Conservation (phyloP, 2,329 filamentous ascomycete species). For the Aciculosporium take region DNA sequence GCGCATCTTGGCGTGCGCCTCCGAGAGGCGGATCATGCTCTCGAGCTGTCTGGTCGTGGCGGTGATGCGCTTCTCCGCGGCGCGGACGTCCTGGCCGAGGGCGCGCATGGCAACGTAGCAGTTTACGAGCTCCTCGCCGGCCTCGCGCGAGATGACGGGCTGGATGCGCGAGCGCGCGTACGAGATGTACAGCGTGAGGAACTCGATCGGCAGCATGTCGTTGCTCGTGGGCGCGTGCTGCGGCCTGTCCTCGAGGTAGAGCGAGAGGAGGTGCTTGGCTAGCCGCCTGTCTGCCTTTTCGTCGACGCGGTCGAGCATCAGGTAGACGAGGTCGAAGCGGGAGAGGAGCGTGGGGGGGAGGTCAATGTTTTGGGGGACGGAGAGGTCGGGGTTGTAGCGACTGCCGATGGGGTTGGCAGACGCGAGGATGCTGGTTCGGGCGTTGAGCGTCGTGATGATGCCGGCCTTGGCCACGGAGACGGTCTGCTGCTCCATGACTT, state of each 20-base stretch:
- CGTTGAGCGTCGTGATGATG: constrained; percentile 93
- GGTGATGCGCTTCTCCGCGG: constrained; percentile 89
- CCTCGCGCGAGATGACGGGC: constrained; percentile 64
- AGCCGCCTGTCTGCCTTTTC: constrained; percentile 79
- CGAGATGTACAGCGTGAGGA: constrained; percentile 91
- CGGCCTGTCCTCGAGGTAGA: constrained; percentile 92
- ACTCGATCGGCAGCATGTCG: constrained; percentile 85
- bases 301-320: constrained; percentile 87
- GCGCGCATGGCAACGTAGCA: constrained; percentile 92
- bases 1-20: constrained; percentile 97
- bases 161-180: constrained; percentile 82
- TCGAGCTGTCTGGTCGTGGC: constrained; percentile 94
- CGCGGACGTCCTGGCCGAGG: constrained; percentile 73
- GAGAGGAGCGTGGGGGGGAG: constrained; percentile 88
- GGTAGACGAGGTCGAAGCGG: constrained; percentile 91
- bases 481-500: constrained; percentile 81
- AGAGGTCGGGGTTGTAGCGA: constrained; percentile 90
- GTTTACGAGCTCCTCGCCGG: constrained; percentile 69
- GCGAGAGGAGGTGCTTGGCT: constrained; percentile 82
- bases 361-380: constrained; percentile 96
- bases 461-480: constrained; percentile 80
- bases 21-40: constrained; percentile 92
- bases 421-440: constrained; percentile 85
- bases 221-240: constrained; percentile 60
- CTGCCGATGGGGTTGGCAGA: constrained; percentile 97